A percentile compares a stretch with the other conserved stretches of the same genome.
Evolutionary conservation across 495 filamentous ascomycete species (phyloP).

Genomic region (Neurospora sp.): DNA sequence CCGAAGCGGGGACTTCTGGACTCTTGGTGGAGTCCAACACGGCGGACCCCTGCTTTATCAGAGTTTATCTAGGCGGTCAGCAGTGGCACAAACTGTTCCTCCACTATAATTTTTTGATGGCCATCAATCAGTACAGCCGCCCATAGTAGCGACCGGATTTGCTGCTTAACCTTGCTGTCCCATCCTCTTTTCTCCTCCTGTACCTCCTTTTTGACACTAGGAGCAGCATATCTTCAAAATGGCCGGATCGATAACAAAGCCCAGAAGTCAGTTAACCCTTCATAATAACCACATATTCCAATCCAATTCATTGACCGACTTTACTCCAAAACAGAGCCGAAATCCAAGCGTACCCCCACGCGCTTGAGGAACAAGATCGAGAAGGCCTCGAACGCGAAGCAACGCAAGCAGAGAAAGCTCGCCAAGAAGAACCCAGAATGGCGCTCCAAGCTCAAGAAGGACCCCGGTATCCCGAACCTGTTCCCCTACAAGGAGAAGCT

Average conservation of each 20-base stretch:
- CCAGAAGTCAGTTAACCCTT: constrained; percentile 33
- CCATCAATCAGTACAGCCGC: not conserved
- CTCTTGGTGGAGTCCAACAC: constrained; percentile 1
- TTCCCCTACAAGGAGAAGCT: constrained; percentile 98
- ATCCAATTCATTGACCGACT: not conserved
- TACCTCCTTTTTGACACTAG: not conserved
- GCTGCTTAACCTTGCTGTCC: not conserved
- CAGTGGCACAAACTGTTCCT: constrained; percentile 23
- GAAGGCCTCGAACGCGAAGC: constrained; percentile 84
- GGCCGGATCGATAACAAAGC: constrained; percentile 42
- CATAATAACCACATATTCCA: not conserved
- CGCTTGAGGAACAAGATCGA: constrained; percentile 92
- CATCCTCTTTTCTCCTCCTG: not conserved
- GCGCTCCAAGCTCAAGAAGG: constrained; percentile 87
- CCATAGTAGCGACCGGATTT: not conserved
- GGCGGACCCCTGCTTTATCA: constrained; percentile 14
- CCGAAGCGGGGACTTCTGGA: constrained; percentile 4
- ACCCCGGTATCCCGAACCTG: constrained; percentile 91
- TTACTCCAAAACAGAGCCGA: constrained; percentile 53
- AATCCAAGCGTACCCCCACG: constrained; percentile 83
- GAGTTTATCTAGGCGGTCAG: constrained; percentile 30
- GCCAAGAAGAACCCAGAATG: constrained; percentile 97
- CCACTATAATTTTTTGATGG: constrained; percentile 23
- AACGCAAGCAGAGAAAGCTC: constrained; percentile 75
- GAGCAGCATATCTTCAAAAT: constrained; percentile 17